Conservation (phyloP, 179 eudicot genomes). For the Sideroxylon spinosum region DNA sequence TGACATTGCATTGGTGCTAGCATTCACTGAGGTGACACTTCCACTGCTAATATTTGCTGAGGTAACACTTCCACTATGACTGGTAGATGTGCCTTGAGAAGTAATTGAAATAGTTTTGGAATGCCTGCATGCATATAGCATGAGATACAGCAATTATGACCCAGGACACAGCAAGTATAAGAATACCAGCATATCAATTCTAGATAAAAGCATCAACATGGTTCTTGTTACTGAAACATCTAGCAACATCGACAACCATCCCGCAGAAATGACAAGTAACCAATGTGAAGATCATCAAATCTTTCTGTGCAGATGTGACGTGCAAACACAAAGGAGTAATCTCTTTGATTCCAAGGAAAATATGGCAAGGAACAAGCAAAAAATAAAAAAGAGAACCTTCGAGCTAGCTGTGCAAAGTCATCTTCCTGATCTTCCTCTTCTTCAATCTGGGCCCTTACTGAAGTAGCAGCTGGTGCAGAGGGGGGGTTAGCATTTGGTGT, state of each 20-base stretch:
- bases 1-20: constrained; percentile 13
- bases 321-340: background rate
- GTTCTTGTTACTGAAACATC: background rate
- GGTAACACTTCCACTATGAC: constrained; percentile 32
- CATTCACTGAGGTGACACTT: constrained; percentile 37
- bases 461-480: constrained; percentile 30
- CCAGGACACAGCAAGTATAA: background rate
- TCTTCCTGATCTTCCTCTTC: constrained; percentile 90
- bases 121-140: constrained; percentile 56
- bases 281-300: background rate
- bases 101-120: constrained; percentile 31
- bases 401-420: constrained; percentile 74
- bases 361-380: background rate
- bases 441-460: constrained; percentile 24
- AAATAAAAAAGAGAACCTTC: constrained; percentile 39
- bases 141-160: background rate
- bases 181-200: background rate
- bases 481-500: constrained; percentile 31
- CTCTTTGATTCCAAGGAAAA: background rate
- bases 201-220: background rate
- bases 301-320: background rate
- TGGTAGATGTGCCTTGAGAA: constrained; percentile 22
- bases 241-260: background rate
- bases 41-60: constrained; percentile 35
- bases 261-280: background rate